Percentiles rank a stretch among this genome's conserved stretches.
phyloP scores from a whole-genome alignment of 345 rosid genomes.

The Theobroma cacao region DNA sequence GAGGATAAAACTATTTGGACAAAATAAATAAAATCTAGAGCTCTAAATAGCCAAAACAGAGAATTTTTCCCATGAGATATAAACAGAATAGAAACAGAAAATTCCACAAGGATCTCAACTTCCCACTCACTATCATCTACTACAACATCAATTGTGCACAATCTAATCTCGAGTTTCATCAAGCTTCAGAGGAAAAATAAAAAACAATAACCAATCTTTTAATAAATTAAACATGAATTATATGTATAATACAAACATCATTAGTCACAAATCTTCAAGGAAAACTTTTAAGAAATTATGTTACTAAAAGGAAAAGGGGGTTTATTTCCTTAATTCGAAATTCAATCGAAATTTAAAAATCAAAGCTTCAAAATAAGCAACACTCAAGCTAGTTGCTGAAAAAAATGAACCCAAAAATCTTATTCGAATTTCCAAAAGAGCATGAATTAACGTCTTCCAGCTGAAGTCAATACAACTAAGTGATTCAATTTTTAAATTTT shows the following conservation, averaged over 20 bases:
- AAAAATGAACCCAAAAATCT: background rate
- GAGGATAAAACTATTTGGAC: background rate
- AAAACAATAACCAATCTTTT: background rate
- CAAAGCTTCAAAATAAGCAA: background rate
- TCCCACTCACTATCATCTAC: background rate
- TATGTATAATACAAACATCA: background rate
- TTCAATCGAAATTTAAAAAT: background rate
- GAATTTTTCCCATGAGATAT: background rate
- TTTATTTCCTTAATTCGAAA: background rate
- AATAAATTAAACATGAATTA: background rate
- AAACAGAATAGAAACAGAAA: background rate
- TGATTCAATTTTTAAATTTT: constrained; percentile 3
- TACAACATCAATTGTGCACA: background rate
- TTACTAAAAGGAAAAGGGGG: background rate
- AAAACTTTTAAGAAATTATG: background rate
- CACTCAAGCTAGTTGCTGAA: background rate
- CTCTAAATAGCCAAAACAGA: background rate
- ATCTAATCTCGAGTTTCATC: background rate
- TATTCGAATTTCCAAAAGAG: background rate
- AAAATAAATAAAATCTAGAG: background rate
- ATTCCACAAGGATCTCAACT: background rate
- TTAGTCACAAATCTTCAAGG: background rate
- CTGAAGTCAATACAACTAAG: background rate
- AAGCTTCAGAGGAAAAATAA: background rate
- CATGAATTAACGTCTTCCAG: background rate